A percentile compares a stretch with the other conserved stretches of the same genome.
Conservation (phyloP, 2,329 filamentous ascomycete genomes). For the Ceratocystis cubensis region DNA sequence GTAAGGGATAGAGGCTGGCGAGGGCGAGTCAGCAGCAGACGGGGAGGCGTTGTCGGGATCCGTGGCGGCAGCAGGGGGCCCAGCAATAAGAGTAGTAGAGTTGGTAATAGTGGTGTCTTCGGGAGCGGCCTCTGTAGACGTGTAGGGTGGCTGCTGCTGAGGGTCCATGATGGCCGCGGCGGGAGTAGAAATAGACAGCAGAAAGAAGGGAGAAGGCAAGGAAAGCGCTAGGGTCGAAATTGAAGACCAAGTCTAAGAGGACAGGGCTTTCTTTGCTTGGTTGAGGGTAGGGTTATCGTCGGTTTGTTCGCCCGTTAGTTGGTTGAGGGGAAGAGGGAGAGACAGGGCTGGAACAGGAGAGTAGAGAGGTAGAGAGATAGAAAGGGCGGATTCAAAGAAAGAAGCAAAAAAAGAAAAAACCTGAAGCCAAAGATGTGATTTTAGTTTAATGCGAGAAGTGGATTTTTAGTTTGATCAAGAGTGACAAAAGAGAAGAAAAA, state of each 20-base stretch:
- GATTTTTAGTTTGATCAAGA: background rate
- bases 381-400: background rate
- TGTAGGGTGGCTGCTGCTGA: constrained; percentile 16
- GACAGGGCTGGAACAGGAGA: background rate
- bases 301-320: too few relatives aligned
- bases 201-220: too few relatives aligned
- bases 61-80: constrained; percentile 13
- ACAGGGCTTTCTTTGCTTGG: too few relatives aligned
- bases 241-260: too few relatives aligned
- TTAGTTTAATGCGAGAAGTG: too few relatives aligned
- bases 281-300: too few relatives aligned
- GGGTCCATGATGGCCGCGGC: constrained; percentile 15
- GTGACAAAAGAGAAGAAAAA: background rate
- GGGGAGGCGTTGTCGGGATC: background rate
- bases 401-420: background rate
- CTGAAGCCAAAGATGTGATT: background rate
- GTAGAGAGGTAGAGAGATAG: background rate
- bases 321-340: background rate
- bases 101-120: constrained; percentile 13
- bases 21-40: constrained; percentile 1
- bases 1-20: constrained; percentile 22
- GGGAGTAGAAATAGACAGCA: too few relatives aligned
- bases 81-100: background rate
- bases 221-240: too few relatives aligned
- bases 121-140: constrained; percentile 12